Conservation (phyloP, 2,329 filamentous ascomycete genomes). For the Colletotrichum abscissum region DNA sequence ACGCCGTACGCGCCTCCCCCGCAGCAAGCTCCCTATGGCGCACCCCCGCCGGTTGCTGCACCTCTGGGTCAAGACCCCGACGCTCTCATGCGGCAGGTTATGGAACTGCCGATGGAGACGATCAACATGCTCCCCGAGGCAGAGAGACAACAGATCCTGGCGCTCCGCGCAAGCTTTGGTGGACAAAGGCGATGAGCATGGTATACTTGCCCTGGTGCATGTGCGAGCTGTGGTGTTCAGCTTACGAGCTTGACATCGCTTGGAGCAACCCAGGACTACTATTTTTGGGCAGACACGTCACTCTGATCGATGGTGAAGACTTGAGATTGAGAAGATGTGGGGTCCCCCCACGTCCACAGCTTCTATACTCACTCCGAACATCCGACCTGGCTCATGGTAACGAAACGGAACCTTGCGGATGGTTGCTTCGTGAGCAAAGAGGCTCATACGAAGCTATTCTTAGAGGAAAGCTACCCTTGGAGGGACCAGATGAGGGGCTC, state of each 20-base stretch:
- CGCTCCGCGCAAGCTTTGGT: slow-evolving; percentile 74
- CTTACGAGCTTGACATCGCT: neutral
- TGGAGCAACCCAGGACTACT: neutral
- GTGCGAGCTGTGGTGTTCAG: neutral
- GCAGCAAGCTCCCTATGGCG: slow-evolving; percentile 49
- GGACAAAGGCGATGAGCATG: slow-evolving; percentile 46
- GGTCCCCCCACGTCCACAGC: neutral
- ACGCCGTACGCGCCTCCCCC: slow-evolving; percentile 59
- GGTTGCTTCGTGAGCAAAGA: neutral
- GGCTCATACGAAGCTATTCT: slow-evolving; percentile 18
- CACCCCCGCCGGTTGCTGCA: slow-evolving; percentile 43
- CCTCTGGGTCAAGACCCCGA: slow-evolving; percentile 69
- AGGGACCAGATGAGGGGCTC: neutral
- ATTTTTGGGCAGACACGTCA: neutral
- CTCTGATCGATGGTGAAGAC: neutral
- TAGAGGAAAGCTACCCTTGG: neutral
- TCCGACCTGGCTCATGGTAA: neutral
- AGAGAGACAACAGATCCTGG: slow-evolving; percentile 83
- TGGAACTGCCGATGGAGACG: slow-evolving; percentile 82
- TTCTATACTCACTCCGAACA: neutral
- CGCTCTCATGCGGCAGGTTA: slow-evolving; percentile 81
- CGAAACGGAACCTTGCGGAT: neutral
- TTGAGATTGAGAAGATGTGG: neutral
- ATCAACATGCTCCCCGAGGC: slow-evolving; percentile 83
- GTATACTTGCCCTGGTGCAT: neutral